phyloP scores from a whole-genome alignment of 78 protist species.

The Dictyostelium brefeldianum region DNA sequence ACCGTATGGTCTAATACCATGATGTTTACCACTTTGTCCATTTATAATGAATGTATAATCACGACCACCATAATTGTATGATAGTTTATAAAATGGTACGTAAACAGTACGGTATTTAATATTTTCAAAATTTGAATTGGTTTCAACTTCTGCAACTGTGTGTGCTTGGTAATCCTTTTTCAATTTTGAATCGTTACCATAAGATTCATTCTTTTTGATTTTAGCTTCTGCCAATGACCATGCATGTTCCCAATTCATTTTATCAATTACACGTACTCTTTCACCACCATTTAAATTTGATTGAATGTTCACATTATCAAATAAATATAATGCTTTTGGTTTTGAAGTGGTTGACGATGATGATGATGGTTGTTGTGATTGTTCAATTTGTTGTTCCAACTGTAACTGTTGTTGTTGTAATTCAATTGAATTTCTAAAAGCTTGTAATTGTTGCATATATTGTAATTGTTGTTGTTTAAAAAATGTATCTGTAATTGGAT shows the following conservation, averaged over 20 bases:
- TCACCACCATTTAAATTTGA: neutral
- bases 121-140: constrained; percentile 17
- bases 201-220: constrained; percentile 51
- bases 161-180: constrained; percentile 50
- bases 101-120: constrained; percentile 47
- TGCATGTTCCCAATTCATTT: constrained; percentile 26
- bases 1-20: constrained; percentile 66
- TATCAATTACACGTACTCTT: neutral
- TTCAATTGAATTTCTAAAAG: neutral
- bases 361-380: constrained; percentile 18
- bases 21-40: constrained; percentile 64
- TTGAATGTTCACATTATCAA: constrained; percentile 12
- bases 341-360: neutral
- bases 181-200: constrained; percentile 57
- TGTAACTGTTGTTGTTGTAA: neutral
- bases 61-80: constrained; percentile 21
- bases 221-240: constrained; percentile 57
- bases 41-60: constrained; percentile 46
- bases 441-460: neutral
- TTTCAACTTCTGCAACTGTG: constrained; percentile 38
- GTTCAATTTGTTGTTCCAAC: constrained; percentile 1
- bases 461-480: constrained; percentile 23
- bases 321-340: constrained; percentile 20
- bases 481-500: constrained; percentile 29
- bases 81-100: constrained; percentile 33